These are phyloP conservation scores for Aphanoascus verrucosus DNA, from an alignment of 2,329 filamentous ascomycete species.

Conservation along the genomic window DNA sequence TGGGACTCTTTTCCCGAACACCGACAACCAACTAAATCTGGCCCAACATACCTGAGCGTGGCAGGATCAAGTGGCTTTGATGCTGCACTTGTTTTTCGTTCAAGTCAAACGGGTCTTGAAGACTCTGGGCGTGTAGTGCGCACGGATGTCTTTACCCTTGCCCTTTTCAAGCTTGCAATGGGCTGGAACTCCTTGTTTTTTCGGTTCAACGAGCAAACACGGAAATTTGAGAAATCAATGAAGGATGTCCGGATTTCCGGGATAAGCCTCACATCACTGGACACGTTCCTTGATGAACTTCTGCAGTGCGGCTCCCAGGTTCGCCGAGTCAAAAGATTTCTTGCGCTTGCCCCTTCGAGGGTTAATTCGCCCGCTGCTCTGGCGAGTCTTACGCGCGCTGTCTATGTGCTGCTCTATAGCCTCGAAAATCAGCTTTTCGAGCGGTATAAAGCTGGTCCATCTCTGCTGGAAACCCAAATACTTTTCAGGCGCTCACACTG, in stretches of 20 bases:
- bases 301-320: constrained; percentile 30
- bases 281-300: constrained; percentile 24
- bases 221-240: constrained; percentile 33
- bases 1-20: constrained; percentile 34
- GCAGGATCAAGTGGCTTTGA: constrained; percentile 33
- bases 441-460: constrained; percentile 21
- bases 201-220: constrained; percentile 28
- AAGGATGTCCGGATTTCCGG: constrained; percentile 41
- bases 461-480: constrained; percentile 30
- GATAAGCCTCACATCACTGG: constrained; percentile 36
- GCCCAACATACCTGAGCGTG: constrained; percentile 36
- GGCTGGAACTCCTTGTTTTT: constrained; percentile 39
- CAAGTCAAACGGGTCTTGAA: constrained; percentile 16
- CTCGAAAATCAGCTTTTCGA: constrained; percentile 29
- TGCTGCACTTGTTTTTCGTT: constrained; percentile 26
- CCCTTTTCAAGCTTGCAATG: constrained; percentile 33
- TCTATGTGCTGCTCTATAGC: constrained; percentile 28
- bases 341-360: constrained; percentile 22
- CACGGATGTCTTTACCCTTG: constrained; percentile 31
- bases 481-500: constrained; percentile 32
- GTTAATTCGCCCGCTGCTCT: constrained; percentile 24
- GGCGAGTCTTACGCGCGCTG: constrained; percentile 28
- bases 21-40: constrained; percentile 23
- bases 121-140: constrained; percentile 26
- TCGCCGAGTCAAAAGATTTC: constrained; percentile 29